A percentile compares a stretch with the other conserved stretches of the same genome.
These are phyloP conservation scores for Suillus weaverae DNA, from an alignment of 768 basidiomycete species.

Conservation along the genomic window DNA sequence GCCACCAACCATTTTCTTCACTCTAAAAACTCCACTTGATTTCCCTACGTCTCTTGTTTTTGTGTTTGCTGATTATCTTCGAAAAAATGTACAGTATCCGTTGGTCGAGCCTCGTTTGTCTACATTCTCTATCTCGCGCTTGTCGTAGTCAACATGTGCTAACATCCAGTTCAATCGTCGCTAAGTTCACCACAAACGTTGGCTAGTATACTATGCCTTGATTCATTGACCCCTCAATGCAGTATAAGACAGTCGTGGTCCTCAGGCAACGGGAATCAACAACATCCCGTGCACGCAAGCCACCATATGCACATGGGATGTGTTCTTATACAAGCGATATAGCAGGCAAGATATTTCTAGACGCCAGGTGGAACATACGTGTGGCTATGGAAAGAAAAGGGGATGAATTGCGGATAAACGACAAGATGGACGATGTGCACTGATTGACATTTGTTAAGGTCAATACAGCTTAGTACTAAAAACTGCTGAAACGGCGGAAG, in stretches of 20 bases:
- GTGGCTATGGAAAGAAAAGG: background rate
- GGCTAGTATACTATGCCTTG: background rate
- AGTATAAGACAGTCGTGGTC: background rate
- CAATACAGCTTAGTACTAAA: too few species aligned
- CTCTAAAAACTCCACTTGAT: background rate
- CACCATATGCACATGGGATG: background rate
- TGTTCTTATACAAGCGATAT: background rate
- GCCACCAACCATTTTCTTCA: background rate
- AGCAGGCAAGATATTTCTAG: background rate
- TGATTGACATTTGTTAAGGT: too few species aligned
- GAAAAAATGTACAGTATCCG: background rate
- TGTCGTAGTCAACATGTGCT: background rate
- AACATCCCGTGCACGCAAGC: background rate
- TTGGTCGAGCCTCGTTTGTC: background rate
- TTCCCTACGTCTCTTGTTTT: background rate
- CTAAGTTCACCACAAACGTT: background rate
- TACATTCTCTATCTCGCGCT: background rate
- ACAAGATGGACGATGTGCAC: too few species aligned
- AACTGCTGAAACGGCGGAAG: too few species aligned
- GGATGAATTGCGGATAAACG: too few species aligned
- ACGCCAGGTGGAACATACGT: background rate
- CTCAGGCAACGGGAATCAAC: background rate
- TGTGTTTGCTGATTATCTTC: background rate
- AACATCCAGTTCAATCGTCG: background rate
- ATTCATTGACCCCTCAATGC: background rate